Percentiles rank a stretch among this genome's conserved stretches.
These are phyloP conservation scores for Beauveria rudraprayagi DNA, from an alignment of 2,329 filamentous ascomycete species.

Conservation along the genomic window DNA sequence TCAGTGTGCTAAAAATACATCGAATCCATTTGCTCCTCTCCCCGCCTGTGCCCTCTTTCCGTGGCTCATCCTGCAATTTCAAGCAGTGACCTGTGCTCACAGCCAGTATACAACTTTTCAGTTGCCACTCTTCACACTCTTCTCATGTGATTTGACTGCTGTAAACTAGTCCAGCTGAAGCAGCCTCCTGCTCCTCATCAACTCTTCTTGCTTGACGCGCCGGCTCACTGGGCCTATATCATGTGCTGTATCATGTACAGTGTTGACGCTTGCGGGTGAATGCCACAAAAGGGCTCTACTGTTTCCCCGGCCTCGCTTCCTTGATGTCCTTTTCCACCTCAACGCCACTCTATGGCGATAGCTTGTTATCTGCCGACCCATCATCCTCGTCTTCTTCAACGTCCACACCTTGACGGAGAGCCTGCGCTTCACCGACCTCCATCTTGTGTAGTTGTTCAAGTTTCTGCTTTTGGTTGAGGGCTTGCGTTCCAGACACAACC, in stretches of 20 bases:
- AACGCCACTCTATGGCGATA: background rate
- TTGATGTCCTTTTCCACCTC: background rate
- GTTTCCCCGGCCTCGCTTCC: background rate
- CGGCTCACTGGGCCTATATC: background rate
- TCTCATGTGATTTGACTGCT: background rate
- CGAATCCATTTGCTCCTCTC: background rate
- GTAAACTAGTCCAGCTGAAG: too few relatives aligned
- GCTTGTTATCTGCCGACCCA: background rate
- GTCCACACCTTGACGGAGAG: conserved; percentile 34
- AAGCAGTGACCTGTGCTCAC: background rate
- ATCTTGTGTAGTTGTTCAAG: conserved; percentile 47
- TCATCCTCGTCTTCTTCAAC: conserved; percentile 31
- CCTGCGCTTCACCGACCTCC: conserved; percentile 51
- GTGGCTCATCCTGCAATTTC: background rate
- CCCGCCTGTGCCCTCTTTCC: background rate
- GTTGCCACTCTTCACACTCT: background rate
- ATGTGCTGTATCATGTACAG: background rate
- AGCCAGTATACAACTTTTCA: background rate
- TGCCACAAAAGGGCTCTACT: background rate
- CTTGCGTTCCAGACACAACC: conserved; percentile 34
- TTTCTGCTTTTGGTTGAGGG: conserved; percentile 40
- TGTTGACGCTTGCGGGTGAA: background rate
- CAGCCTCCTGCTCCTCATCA: background rate
- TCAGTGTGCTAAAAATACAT: background rate
- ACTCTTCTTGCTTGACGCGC: background rate